Base-by-base conservation (phyloP, 2,329 filamentous ascomycete species). In the Diaporthe vaccinii region DNA sequence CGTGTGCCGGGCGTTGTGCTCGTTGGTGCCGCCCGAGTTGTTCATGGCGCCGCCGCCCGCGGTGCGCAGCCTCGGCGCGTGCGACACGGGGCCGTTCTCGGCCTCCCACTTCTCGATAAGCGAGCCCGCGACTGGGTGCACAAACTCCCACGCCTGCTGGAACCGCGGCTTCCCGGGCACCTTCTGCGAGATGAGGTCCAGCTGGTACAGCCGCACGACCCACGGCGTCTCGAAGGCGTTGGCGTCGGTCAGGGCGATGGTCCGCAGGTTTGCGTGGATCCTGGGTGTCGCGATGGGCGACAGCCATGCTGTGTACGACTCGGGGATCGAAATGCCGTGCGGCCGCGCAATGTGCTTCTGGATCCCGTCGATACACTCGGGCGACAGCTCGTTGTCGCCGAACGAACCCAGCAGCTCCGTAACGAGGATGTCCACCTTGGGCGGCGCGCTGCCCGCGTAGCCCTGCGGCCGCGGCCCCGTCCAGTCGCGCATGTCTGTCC, bases 401-500 rank as follows among this genome's bases (percentile, higher is more conserved):
- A 98, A 99, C 2, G 96, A 98, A 51, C 95, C 97, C 0, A 99
- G 90, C 0, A 99, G 91, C 84, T 99, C 97, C 3, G 96, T 98
- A 39, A 99, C 92, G 4, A 99, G 87, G 73, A 99, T 98, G 83
- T 99, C 97, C 57, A 99, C 93, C 80, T 93, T 92, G 78, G 88
- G 85, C 20, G 88, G 86, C 4, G 86, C 84, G 57, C 83, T 20
- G 58, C 67, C 81, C 57, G 85, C 81, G 5, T 84, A 79, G 12
- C 86, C 83, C 76, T 85, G 82, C 68, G 86, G 85, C 25, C 89
- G 81, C 0, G 96, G 96, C 0, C 97, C 97, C 80, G 94, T 94
- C 97, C 97, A 99, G 76, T 93, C 93, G 67, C 97, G 93, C 97
- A 99, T 99, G 83, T 99, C 97, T 0, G 95, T 98, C 85, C 98